Evolutionary conservation across 31 red algal species (phyloP).

Genomic region (Porphyra umbilicalis): DNA sequence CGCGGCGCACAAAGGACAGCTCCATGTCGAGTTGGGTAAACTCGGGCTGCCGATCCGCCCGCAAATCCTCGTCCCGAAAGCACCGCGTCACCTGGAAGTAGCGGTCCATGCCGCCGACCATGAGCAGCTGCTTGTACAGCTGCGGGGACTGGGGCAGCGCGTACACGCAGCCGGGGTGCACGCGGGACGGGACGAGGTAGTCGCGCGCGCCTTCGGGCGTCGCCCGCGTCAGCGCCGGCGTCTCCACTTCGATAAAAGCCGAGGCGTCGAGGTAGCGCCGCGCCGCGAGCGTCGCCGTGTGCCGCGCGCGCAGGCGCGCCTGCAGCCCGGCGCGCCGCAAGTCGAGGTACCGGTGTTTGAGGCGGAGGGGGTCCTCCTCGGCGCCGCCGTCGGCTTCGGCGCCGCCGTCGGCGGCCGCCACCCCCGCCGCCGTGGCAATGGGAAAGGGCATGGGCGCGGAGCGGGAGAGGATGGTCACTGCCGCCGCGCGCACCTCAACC

Average conservation of each 20-base stretch:
- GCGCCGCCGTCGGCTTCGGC: background rate
- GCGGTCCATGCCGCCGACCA: conserved; percentile 95
- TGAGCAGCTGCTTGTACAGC: conserved; percentile 98
- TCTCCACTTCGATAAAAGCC: conserved; percentile 97
- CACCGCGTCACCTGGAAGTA: conserved; percentile 99
- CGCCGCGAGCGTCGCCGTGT: conserved; percentile 57
- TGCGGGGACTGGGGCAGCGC: conserved; percentile 99
- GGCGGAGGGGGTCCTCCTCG: conserved; percentile 57
- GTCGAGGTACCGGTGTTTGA: conserved; percentile 95
- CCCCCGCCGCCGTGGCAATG: conserved; percentile 35
- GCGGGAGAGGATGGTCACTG: conserved; percentile 55
- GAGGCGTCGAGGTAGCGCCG: conserved; percentile 66
- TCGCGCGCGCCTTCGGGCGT: conserved; percentile 99
- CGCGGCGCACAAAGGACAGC: conserved; percentile 93
- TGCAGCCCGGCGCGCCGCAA: conserved; percentile 75
- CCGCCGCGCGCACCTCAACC: conserved; percentile 71
- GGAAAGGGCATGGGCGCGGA: conserved; percentile 72
- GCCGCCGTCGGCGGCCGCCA: background rate
- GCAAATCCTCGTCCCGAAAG: conserved; percentile 97
- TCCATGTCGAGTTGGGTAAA: conserved; percentile 99
- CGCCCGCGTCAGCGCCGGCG: conserved; percentile 94
- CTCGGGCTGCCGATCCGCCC: conserved; percentile 97
- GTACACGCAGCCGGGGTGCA: conserved; percentile 87
- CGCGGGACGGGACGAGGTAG: conserved; percentile 94
- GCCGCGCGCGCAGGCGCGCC: conserved; percentile 53